Base-by-base conservation (phyloP, 352 stramenopile species). In the Phytophthora sp. region DNA sequence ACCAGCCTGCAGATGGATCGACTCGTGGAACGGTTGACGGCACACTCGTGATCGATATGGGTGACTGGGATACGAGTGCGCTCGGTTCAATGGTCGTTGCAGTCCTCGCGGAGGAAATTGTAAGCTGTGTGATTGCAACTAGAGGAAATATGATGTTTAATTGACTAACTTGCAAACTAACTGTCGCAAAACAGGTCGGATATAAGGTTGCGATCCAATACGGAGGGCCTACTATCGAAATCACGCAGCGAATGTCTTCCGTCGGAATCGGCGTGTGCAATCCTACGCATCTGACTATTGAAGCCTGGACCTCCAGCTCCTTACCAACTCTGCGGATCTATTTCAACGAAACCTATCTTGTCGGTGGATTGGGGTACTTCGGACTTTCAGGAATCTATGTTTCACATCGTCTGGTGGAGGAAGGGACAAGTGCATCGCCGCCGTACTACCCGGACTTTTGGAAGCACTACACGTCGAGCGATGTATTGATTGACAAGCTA, bases 231-330 rank as follows among this genome's bases (percentile, higher is more conserved):
- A 44, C 26, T 4, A 20, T 52, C 5, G 46, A 64, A 1, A 50
- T 63, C 21, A 68, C 69, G 1, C 61, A 82, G 51, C 65, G 69
- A 10, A 82, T 79, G 69, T 67, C 66, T 3, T 82, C 73, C 0
- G 70, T 55, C 0, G 38, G 41, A 8, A 52, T 60, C 0, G 79
- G 79, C 6, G 12, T 67, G 0, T 89, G 77, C 24, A 87, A 67
- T 0, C 84, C 80, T 18, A 80, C 69, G 4, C 82, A 93, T 34
- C 1, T 82, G 8, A 91, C 89, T 31, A 20, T 78, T 17, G 84
- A 91, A 24, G 74, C 84, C 0, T 89, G 80, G 81, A 54, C 67
- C 0, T 54, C 69, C 0, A 77, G 64, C 6, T 76, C 73, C 1
- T 65, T 85, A 18, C 39, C 44, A 4, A 27, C n/a, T 7, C 48